These are phyloP conservation scores for Arachis monticola DNA, from an alignment of 331 rosid species.

Conservation along the genomic window DNA sequence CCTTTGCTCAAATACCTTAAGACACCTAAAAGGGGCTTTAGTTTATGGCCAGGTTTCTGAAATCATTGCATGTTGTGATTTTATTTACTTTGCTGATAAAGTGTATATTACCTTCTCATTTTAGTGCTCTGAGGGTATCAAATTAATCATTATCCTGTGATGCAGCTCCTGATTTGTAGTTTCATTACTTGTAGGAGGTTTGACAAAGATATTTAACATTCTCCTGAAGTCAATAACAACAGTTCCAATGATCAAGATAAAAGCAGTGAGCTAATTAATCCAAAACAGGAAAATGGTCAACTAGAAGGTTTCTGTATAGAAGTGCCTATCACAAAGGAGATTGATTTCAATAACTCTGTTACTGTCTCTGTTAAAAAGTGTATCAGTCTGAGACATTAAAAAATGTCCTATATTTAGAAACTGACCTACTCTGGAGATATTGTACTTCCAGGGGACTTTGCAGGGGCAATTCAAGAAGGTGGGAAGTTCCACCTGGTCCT, in stretches of 20 bases:
- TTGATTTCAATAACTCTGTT: slow-evolving; percentile 48
- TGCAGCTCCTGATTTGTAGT: slow-evolving; percentile 28
- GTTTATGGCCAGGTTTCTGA: slow-evolving; percentile 64
- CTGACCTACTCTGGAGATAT: slow-evolving; percentile 73
- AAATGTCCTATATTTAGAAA: slow-evolving; percentile 67
- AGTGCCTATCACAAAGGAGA: slow-evolving; percentile 59
- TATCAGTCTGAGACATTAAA: slow-evolving; percentile 63
- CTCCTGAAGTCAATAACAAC: slow-evolving; percentile 48
- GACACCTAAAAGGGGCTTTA: slow-evolving; percentile 48
- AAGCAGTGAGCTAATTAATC: slow-evolving; percentile 40
- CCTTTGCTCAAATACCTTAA: slow-evolving; percentile 53
- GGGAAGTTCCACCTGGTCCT: slow-evolving; percentile 79
- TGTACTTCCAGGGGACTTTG: slow-evolving; percentile 87
- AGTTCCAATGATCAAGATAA: slow-evolving; percentile 37
- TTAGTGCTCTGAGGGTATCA: slow-evolving; percentile 21
- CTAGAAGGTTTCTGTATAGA: slow-evolving; percentile 68
- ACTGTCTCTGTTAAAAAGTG: slow-evolving; percentile 63
- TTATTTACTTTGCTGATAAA: slow-evolving; percentile 19
- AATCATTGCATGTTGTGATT: slow-evolving; percentile 17
- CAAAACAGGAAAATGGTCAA: slow-evolving; percentile 41
- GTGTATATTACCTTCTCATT: slow-evolving; percentile 4
- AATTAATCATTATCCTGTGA: slow-evolving; percentile 7
- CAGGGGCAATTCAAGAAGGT: slow-evolving; percentile 64
- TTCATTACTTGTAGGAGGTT: slow-evolving; percentile 55
- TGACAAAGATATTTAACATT: slow-evolving; percentile 53